Evolutionary conservation across 2,329 filamentous ascomycete genomes (phyloP).

Genomic region (Fusarium solani-melongenae): DNA sequence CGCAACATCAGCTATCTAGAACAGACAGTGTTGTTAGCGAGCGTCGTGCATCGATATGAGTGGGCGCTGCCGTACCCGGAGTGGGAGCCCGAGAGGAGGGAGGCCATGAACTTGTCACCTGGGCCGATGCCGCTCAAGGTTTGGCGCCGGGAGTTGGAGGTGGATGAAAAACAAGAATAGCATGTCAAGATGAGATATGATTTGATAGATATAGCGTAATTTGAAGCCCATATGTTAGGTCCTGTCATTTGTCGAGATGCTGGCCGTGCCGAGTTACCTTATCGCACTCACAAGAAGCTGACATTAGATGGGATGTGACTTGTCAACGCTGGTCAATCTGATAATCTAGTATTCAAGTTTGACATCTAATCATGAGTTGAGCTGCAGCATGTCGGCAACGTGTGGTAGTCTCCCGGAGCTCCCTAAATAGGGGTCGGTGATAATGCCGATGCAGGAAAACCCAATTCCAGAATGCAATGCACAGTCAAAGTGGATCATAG

Average conservation of each 20-base stretch:
- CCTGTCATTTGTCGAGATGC: neutral
- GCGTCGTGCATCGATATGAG: conserved; percentile 55
- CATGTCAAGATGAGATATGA: neutral
- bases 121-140: conserved; percentile 40
- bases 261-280: neutral
- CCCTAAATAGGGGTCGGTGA: neutral
- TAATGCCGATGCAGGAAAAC: neutral
- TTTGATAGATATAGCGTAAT: neutral
- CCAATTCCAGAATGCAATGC: neutral
- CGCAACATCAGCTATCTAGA: conserved; percentile 56
- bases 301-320: neutral
- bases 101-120: conserved; percentile 36
- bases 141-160: conserved; percentile 32
- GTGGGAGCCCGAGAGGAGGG: conserved; percentile 33
- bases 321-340: neutral
- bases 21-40: conserved; percentile 57
- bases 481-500: neutral
- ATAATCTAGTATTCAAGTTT: neutral
- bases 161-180: conserved; percentile 21
- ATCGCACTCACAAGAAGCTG: neutral
- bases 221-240: neutral
- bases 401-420: neutral
- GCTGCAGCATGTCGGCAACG: neutral
- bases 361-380: neutral
- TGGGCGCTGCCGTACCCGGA: conserved; percentile 44